These are phyloP conservation scores for Citeromyces matritensis DNA, from an alignment of 805 yeast genomes.

Conservation along the genomic window DNA sequence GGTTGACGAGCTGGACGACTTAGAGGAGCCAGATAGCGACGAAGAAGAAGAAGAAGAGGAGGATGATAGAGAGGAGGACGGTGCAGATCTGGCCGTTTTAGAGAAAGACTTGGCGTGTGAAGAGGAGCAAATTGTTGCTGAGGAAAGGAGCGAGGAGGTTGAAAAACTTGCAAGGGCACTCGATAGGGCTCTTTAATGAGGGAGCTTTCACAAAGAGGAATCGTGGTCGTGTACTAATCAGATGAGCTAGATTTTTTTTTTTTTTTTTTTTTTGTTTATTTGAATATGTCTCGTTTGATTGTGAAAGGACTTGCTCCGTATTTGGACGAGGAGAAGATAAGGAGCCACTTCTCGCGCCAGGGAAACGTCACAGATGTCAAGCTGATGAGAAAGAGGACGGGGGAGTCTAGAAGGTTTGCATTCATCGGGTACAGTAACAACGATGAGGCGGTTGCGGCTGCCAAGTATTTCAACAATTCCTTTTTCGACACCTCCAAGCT, in stretches of 20 bases:
- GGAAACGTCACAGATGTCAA: conserved; percentile 81
- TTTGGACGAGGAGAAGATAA: conserved; percentile 57
- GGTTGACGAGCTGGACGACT: conserved; percentile 85
- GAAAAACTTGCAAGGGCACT: conserved; percentile 46
- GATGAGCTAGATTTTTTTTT: too few relatives aligned
- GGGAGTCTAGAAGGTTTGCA: conserved; percentile 86
- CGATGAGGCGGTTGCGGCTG: conserved; percentile 69
- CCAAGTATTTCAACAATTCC: conserved; percentile 56
- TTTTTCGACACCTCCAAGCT: conserved; percentile 75
- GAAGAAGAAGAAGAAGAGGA: conserved; percentile 55
- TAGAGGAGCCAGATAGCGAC: conserved; percentile 69
- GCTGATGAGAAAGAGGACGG: conserved; percentile 64
- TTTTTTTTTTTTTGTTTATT: background rate
- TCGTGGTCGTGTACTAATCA: conserved; percentile 3
- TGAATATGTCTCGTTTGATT: conserved; percentile 65
- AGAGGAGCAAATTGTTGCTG: conserved; percentile 23
- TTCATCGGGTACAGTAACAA: conserved; percentile 74
- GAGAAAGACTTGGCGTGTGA: conserved; percentile 37
- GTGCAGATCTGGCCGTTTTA: conserved; percentile 31
- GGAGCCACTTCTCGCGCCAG: conserved; percentile 39
- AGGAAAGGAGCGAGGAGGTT: conserved; percentile 24
- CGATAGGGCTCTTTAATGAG: conserved; percentile 16
- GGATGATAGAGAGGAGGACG: conserved; percentile 38
- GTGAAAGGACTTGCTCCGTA: conserved; percentile 81
- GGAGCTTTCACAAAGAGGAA: background rate